phyloP scores from a whole-genome alignment of 2,329 filamentous ascomycete species.

The Fusarium nisikadoi region DNA sequence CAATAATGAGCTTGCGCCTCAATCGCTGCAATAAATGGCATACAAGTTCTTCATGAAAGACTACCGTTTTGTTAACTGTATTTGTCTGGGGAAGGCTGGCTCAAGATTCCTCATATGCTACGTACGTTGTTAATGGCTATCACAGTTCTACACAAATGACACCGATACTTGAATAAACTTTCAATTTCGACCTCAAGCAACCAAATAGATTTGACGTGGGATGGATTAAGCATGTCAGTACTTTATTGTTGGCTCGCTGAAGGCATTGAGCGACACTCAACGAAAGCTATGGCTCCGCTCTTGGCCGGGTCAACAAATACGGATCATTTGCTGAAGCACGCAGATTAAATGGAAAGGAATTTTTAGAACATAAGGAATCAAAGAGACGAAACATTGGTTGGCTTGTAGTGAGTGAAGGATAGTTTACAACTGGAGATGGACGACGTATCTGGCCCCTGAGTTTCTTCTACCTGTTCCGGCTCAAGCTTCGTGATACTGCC shows the following conservation, averaged over 20 bases:
- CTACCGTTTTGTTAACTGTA: background rate
- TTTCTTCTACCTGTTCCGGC: background rate
- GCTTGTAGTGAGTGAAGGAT: background rate
- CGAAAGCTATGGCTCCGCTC: background rate
- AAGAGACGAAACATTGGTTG: background rate
- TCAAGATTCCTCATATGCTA: background rate
- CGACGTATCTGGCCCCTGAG: background rate
- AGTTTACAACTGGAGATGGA: background rate
- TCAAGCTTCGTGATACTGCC: background rate
- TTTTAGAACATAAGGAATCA: no score
- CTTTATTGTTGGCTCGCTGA: background rate
- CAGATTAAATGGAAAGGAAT: background rate
- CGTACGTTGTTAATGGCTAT: background rate
- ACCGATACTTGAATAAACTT: background rate
- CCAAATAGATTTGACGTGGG: rapidly evolving
- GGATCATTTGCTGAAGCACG: background rate
- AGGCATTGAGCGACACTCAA: background rate
- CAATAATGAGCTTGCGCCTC: background rate
- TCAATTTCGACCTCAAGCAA: background rate
- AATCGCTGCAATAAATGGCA: no score
- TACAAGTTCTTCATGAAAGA: background rate
- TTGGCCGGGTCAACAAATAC: background rate
- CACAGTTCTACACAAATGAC: background rate
- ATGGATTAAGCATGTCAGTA: background rate
- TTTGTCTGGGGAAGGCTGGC: background rate